These are phyloP conservation scores for Teratosphaeria destructans DNA, from an alignment of 2,329 filamentous ascomycete species.

Conservation along the genomic window DNA sequence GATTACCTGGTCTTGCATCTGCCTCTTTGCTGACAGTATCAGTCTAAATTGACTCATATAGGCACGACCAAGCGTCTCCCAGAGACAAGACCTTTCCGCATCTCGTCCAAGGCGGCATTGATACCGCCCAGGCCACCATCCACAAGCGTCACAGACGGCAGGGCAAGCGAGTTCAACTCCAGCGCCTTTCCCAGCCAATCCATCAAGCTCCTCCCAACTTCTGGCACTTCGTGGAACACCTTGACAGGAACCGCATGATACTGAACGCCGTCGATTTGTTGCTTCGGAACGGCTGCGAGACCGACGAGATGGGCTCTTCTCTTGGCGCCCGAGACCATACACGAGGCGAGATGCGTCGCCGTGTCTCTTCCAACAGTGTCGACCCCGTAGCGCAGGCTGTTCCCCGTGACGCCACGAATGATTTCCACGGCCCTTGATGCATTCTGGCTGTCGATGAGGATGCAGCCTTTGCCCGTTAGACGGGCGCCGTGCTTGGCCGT, in stretches of 20 bases:
- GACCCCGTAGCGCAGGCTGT: conserved; percentile 24
- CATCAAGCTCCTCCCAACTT: conserved; percentile 24
- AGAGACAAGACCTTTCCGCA: not conserved
- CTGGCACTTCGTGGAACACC: conserved; percentile 45
- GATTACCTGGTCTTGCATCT: not conserved
- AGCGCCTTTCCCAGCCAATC: not conserved
- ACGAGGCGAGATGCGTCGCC: conserved; percentile 10
- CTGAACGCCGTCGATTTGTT: conserved; percentile 32
- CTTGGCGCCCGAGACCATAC: not conserved
- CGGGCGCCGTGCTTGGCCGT: conserved; percentile 24
- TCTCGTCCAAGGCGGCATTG: not conserved
- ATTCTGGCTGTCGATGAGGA: not conserved
- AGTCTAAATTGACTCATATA: not conserved
- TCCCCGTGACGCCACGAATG: conserved; percentile 18
- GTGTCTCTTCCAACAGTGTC: conserved; percentile 31
- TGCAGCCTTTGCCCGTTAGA: not conserved
- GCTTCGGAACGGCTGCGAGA: conserved; percentile 55
- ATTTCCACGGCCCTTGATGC: conserved; percentile 20
- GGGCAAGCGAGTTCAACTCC: not conserved
- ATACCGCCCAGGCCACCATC: not conserved
- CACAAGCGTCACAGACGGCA: not conserved
- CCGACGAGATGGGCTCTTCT: conserved; percentile 46
- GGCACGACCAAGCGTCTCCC: not conserved
- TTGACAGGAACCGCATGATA: conserved; percentile 63
- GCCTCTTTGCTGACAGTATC: not conserved